These are phyloP conservation scores for Pleurotus pulmonarius DNA, from an alignment of 768 basidiomycete genomes.

Conservation along the genomic window DNA sequence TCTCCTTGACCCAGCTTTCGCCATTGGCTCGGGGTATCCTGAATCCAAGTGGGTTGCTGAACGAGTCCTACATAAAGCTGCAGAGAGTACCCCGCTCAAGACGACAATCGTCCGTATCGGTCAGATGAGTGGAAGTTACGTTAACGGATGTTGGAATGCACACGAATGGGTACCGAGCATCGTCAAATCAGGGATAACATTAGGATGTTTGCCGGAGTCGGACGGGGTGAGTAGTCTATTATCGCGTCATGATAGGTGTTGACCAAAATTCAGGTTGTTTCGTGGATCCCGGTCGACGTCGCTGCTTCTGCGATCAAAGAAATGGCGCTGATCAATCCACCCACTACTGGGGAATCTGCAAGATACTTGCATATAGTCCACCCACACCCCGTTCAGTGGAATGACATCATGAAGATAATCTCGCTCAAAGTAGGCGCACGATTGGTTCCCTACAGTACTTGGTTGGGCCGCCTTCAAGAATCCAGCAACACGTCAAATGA, in stretches of 20 bases:
- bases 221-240: background rate
- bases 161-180: slow-evolving; percentile 42
- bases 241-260: background rate
- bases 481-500: slow-evolving; percentile 2
- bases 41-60: slow-evolving; percentile 42
- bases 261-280: slow-evolving; percentile 11
- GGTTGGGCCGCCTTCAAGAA: slow-evolving; percentile 23
- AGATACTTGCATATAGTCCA: slow-evolving; percentile 20
- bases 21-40: slow-evolving; percentile 28
- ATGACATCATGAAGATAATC: slow-evolving; percentile 14
- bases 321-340: slow-evolving; percentile 7
- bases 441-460: slow-evolving; percentile 26
- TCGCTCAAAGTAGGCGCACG: slow-evolving; percentile 20
- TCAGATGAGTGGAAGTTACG: slow-evolving; percentile 36
- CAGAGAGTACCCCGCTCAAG: slow-evolving; percentile 19
- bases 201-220: slow-evolving; percentile 27
- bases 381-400: slow-evolving; percentile 22
- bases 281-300: slow-evolving; percentile 28
- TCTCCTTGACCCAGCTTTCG: background rate
- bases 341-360: background rate
- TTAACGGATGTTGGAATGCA: slow-evolving; percentile 37
- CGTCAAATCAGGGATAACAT: slow-evolving; percentile 22
- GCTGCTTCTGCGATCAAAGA: slow-evolving; percentile 25
- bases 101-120: slow-evolving; percentile 37
- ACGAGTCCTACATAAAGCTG: slow-evolving; percentile 19